Conservation (phyloP, 2,329 filamentous ascomycete genomes). For the Zymoseptoria passerinii region DNA sequence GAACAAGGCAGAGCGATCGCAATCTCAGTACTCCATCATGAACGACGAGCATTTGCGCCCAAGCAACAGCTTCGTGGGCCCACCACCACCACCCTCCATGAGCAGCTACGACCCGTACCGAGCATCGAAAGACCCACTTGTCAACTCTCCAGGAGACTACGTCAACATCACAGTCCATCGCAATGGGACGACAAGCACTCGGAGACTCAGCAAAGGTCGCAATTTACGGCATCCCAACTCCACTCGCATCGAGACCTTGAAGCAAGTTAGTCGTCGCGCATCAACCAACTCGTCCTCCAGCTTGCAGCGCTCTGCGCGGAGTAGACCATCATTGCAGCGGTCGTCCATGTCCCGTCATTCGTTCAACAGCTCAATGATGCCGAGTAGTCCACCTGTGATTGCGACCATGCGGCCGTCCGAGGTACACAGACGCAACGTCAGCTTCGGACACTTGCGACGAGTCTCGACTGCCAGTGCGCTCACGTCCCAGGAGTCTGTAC, state of each 20-base stretch:
- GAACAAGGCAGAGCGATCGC: conserved; percentile 35
- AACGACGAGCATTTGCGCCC: conserved; percentile 45
- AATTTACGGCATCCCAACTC: conserved; percentile 36
- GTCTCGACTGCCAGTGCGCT: conserved; percentile 36
- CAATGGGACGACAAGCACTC: conserved; percentile 30
- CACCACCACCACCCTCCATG: conserved; percentile 43
- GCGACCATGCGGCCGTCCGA: conserved; percentile 42
- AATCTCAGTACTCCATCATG: conserved; percentile 50
- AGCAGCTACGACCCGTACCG: conserved; percentile 80
- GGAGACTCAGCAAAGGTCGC: conserved; percentile 28
- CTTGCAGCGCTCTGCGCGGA: conserved; percentile 24
- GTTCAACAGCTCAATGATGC: conserved; percentile 39
- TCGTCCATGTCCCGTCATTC: conserved; percentile 34
- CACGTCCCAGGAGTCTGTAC: conserved; percentile 27
- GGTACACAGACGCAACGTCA: conserved; percentile 52
- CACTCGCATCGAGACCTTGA: conserved; percentile 34
- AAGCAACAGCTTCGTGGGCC: conserved; percentile 43
- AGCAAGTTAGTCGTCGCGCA: conserved; percentile 20
- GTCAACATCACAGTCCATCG: conserved; percentile 63
- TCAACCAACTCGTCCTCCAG: conserved; percentile 29
- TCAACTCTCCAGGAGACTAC: conserved; percentile 47
- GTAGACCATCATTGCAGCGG: conserved; percentile 28
- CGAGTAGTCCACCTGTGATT: conserved; percentile 41
- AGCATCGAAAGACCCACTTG: conserved; percentile 51
- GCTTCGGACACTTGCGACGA: conserved; percentile 50